A percentile compares a stretch with the other conserved stretches of the same genome.
These are phyloP conservation scores for Microglena sp. DNA, from an alignment of 139 green algal genomes.

Conservation along the genomic window DNA sequence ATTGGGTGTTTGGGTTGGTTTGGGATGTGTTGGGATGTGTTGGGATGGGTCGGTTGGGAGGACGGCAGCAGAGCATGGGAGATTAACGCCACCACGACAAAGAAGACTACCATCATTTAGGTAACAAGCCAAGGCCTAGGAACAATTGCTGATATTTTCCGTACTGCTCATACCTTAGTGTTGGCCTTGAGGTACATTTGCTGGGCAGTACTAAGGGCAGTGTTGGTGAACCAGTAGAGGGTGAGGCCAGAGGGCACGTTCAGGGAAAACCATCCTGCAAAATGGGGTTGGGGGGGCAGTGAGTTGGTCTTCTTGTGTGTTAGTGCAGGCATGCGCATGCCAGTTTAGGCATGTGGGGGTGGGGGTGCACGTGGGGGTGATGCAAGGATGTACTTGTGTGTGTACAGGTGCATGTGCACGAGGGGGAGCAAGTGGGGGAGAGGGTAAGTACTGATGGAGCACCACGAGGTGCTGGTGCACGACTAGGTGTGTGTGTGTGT, in stretches of 20 bases:
- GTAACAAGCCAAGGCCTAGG: too few relatives aligned
- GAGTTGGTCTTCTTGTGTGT: neutral
- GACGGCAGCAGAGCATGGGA: neutral
- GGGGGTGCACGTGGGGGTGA: neutral
- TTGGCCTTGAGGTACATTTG: constrained; percentile 26
- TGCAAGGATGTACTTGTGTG: neutral
- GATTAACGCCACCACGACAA: neutral
- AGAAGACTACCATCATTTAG: too few relatives aligned
- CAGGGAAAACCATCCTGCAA: constrained; percentile 91
- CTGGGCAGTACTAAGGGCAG: constrained; percentile 85
- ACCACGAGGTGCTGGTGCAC: too few relatives aligned
- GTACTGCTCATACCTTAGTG: constrained; percentile 3
- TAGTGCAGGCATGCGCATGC: neutral
- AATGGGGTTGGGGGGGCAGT: neutral
- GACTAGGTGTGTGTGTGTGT: too few relatives aligned
- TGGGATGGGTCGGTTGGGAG: neutral
- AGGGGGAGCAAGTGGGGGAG: neutral
- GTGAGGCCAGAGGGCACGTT: constrained; percentile 94
- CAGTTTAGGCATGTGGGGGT: neutral
- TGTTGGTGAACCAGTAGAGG: constrained; percentile 99
- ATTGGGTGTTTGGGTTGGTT: neutral
- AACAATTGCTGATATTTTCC: too few relatives aligned
- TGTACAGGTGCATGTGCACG: neutral
- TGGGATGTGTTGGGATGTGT: neutral
- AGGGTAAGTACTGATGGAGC: neutral